Evolutionary conservation across 2,329 filamentous ascomycete genomes (phyloP), one percentile per base, ranked within the genome.

Genomic region (Graphiopsis chlorocephala): DNA sequence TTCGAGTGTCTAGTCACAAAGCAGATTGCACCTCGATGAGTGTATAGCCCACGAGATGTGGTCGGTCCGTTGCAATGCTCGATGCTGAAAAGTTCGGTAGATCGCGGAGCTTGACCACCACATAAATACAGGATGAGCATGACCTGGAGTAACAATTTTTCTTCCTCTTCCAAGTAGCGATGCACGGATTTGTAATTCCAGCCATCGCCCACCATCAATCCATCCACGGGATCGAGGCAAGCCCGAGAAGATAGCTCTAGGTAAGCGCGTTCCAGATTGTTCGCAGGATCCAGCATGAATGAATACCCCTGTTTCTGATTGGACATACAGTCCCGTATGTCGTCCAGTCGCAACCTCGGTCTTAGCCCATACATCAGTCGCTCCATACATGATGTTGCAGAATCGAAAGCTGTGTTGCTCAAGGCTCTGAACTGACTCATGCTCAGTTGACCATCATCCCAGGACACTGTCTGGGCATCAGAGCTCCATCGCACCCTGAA

Each of bases 251-350:
- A 60, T 20, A 60, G 57, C 38, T 60, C 15, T 5, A 60, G 57
- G 42, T 47, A 61, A 38, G 31, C 50, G 17, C 25, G 11, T 17
- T 28, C 17, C 17, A 65, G 48, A 23, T 35, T 52, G 33, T 65
- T 65, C 17, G 47, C 57, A 20, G 63, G 63, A 33, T 65, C 63
- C n/a, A 29, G 35, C 17, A 64, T 52, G 20, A 65, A 60, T n/a
- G 57, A 65, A 50, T 65, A 65, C 11, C 63, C 63, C 17, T 38
- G 20, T 42, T 48, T 26, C 14, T 55, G 31, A 35, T 45, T 50
- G 26, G 58, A 65, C 20, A 65, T 33, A 10, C 28, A 48, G 48
- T 65, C 63, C 14, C 29, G 17, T 45, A 65, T 25, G 15, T 57
- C 31, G 17, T 38, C 31, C 5, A 57, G 53, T 15, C 11, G 12